Evolutionary conservation across 2,329 filamentous ascomycete genomes (phyloP).

Genomic region (Neopestalotiopsis clavispora): DNA sequence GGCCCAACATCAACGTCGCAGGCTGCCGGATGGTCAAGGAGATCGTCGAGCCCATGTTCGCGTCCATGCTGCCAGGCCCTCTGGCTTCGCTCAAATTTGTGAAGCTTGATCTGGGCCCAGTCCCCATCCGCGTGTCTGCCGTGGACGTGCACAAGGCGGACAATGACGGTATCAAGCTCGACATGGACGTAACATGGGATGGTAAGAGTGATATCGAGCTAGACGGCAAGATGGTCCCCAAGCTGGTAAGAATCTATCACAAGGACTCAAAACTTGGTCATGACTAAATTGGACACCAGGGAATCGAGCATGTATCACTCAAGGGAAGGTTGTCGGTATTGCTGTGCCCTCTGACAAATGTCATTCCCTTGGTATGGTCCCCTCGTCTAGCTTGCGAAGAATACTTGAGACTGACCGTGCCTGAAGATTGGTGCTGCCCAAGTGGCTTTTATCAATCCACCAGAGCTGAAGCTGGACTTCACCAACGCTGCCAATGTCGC

Average conservation of each 20-base stretch:
- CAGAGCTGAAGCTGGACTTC: constrained; percentile 49
- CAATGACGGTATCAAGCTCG: constrained; percentile 50
- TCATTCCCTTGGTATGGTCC: constrained; percentile 47
- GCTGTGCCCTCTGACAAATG: constrained; percentile 48
- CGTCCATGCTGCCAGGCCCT: constrained; percentile 48
- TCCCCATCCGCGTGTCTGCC: constrained; percentile 45
- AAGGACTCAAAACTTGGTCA: too few relatives aligned
- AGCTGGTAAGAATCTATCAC: constrained; percentile 41
- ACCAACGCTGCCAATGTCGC: constrained; percentile 37
- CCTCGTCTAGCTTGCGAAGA: constrained; percentile 16
- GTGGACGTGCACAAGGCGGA: constrained; percentile 51
- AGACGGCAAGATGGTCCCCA: constrained; percentile 47
- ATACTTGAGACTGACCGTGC: not conserved
- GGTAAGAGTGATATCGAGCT: constrained; percentile 52
- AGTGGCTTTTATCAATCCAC: constrained; percentile 54
- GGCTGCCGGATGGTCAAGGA: constrained; percentile 49
- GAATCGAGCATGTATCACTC: constrained; percentile 49
- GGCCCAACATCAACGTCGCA: constrained; percentile 53
- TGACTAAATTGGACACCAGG: constrained; percentile 34
- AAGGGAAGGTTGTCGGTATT: constrained; percentile 48
- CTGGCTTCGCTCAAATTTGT: constrained; percentile 46
- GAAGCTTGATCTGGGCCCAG: constrained; percentile 49
- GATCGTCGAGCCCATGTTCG: constrained; percentile 53
- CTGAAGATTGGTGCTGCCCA: constrained; percentile 52
- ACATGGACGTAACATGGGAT: constrained; percentile 52